These are phyloP conservation scores for Sordariomycetes sp. DNA, from an alignment of 2,329 filamentous ascomycete species.

Conservation along the genomic window DNA sequence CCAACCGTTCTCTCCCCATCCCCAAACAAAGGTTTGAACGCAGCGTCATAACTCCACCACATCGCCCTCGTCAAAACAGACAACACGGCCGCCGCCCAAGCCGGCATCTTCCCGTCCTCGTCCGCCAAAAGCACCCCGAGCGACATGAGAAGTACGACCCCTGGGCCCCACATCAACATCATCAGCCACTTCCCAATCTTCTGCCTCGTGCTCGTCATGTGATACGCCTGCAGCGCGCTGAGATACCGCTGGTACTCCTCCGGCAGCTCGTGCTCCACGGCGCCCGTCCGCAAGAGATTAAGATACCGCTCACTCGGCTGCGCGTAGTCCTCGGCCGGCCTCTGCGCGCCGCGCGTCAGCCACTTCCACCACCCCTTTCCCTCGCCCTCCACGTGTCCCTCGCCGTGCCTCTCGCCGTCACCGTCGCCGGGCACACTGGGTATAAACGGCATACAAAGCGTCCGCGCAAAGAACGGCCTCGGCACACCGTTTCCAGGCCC, in stretches of 20 bases:
- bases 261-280: slow-evolving; percentile 67
- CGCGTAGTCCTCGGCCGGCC: slow-evolving; percentile 58
- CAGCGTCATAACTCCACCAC: slow-evolving; percentile 30
- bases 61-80: slow-evolving; percentile 26
- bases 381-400: neutral
- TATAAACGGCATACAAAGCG: slow-evolving; percentile 57
- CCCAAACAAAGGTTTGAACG: slow-evolving; percentile 54
- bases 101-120: slow-evolving; percentile 52
- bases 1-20: slow-evolving; percentile 61
- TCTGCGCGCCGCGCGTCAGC: slow-evolving; percentile 29
- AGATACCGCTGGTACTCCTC: slow-evolving; percentile 66
- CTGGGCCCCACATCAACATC: slow-evolving; percentile 32
- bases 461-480: slow-evolving; percentile 67
- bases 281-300: slow-evolving; percentile 65
- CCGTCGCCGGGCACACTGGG: slow-evolving; percentile 17
- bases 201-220: slow-evolving; percentile 53
- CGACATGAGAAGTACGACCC: slow-evolving; percentile 39
- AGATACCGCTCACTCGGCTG: slow-evolving; percentile 79
- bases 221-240: slow-evolving; percentile 54
- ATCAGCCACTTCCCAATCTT: slow-evolving; percentile 53
- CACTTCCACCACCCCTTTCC: slow-evolving; percentile 22
- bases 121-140: slow-evolving; percentile 39
- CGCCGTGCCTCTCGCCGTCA: slow-evolving; percentile 4
- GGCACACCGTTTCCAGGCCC: slow-evolving; percentile 41
- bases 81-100: slow-evolving; percentile 44